phyloP scores from a whole-genome alignment of 2,329 filamentous ascomycete species.

The Orbilia javanica region DNA sequence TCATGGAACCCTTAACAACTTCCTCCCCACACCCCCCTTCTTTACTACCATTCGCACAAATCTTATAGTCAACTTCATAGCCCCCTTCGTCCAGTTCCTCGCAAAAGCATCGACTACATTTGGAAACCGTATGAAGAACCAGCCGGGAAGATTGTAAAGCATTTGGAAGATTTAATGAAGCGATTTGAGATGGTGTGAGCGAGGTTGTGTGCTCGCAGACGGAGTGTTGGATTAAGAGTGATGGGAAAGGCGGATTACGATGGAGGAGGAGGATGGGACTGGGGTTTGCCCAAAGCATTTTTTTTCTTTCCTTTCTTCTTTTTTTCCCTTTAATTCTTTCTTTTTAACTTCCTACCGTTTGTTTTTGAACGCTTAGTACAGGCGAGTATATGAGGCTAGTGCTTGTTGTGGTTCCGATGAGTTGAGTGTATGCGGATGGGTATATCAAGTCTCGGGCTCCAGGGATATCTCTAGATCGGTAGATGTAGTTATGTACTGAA shows the following conservation, averaged over 20 bases:
- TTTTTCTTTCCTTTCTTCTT: too few relatives aligned
- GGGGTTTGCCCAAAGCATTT: neutral
- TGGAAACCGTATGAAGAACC: slow-evolving; percentile 17
- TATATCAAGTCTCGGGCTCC: too few relatives aligned
- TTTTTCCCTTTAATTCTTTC: too few relatives aligned
- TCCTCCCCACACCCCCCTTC: slow-evolving; percentile 1
- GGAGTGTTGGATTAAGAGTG: slow-evolving; percentile 33
- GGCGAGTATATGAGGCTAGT: too few relatives aligned
- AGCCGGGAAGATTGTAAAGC: slow-evolving; percentile 4
- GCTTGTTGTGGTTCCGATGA: too few relatives aligned
- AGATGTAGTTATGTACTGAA: too few relatives aligned
- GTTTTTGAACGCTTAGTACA: too few relatives aligned
- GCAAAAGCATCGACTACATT: slow-evolving; percentile 8
- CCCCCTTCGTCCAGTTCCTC: slow-evolving; percentile 2
- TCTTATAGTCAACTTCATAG: slow-evolving; percentile 20
- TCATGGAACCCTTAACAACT: slow-evolving; percentile 7
- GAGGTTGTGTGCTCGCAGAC: slow-evolving; percentile 14
- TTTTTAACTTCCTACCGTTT: too few relatives aligned
- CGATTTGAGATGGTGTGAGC: slow-evolving; percentile 4
- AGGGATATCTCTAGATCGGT: too few relatives aligned
- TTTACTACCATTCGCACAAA: neutral
- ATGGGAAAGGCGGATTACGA: slow-evolving; percentile 30
- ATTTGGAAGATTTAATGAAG: slow-evolving; percentile 4
- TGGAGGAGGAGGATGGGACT: slow-evolving; percentile 23
- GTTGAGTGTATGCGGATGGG: too few relatives aligned